A percentile compares a stretch with the other conserved stretches of the same genome.
Conservation (phyloP, 2,329 filamentous ascomycete species). For the Penicillium sp. region DNA sequence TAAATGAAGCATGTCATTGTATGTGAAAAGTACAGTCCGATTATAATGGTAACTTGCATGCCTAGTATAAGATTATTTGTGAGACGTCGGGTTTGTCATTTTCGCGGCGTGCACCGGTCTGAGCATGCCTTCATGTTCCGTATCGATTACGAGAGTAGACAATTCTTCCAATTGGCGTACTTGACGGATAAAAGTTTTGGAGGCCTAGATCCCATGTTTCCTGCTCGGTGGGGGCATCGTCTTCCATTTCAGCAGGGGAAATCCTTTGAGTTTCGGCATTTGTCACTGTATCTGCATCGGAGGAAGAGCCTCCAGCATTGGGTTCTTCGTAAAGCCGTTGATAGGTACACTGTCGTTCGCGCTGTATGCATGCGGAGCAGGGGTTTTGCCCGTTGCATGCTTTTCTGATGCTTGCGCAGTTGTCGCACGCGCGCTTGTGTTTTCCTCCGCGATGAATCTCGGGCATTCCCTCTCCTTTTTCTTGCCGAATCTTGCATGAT, state of each 20-base stretch:
- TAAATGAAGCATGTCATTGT: slow-evolving; percentile 37
- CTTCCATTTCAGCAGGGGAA: not conserved
- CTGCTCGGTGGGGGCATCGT: not conserved
- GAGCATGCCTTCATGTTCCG: not conserved
- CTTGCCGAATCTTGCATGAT: slow-evolving; percentile 24
- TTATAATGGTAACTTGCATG: not conserved
- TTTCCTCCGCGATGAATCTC: slow-evolving; percentile 25
- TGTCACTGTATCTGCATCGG: not conserved
- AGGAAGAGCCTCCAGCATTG: not conserved
- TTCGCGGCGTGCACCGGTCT: not conserved
- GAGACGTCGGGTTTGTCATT: not conserved
- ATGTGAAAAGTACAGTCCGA: not conserved
- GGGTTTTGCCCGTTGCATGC: slow-evolving; percentile 25
- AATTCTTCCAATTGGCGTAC: not conserved
- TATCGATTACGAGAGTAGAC: slow-evolving; percentile 10
- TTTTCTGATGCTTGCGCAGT: slow-evolving; percentile 27
- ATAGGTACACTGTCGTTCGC: slow-evolving; percentile 23
- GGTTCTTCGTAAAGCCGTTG: slow-evolving; percentile 14
- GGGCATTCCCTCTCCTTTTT: slow-evolving; percentile 21
- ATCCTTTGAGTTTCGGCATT: not conserved
- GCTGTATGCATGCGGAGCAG: slow-evolving; percentile 23
- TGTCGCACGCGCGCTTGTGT: slow-evolving; percentile 30
- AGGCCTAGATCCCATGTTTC: slow-evolving; percentile 20
- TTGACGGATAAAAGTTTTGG: slow-evolving; percentile 19
- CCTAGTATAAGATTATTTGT: not conserved